Evolutionary conservation across 2,329 filamentous ascomycete species (phyloP).

Genomic region (Dactylonectria macrodidyma): DNA sequence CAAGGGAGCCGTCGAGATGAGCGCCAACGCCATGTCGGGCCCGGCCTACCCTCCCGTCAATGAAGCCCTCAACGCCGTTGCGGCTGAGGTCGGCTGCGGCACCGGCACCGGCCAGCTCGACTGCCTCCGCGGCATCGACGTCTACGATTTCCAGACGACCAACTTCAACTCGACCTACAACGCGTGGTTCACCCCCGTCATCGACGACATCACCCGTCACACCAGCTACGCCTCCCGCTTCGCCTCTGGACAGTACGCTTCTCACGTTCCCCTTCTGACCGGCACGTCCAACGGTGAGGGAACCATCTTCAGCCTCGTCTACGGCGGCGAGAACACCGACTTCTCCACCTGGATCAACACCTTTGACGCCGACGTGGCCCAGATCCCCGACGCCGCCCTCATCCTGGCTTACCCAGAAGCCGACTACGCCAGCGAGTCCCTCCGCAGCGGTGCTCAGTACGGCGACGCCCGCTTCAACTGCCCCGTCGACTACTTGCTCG

Average conservation of each 20-base stretch:
- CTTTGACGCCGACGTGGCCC: slow-evolving; percentile 42
- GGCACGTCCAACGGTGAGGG: slow-evolving; percentile 56
- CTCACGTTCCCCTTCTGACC: slow-evolving; percentile 54
- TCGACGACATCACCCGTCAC: slow-evolving; percentile 54
- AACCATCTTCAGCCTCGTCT: slow-evolving; percentile 55
- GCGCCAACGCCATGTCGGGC: slow-evolving; percentile 58
- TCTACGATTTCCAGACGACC: slow-evolving; percentile 40
- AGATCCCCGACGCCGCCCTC: slow-evolving; percentile 36
- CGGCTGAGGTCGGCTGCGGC: slow-evolving; percentile 55
- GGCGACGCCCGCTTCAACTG: slow-evolving; percentile 64
- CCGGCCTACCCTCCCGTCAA: slow-evolving; percentile 56
- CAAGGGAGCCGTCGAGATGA: slow-evolving; percentile 58
- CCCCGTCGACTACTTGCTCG: slow-evolving; percentile 55
- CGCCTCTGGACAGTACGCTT: slow-evolving; percentile 45
- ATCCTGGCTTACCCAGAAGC: slow-evolving; percentile 41
- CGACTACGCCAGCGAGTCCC: slow-evolving; percentile 55
- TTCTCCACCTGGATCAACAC: slow-evolving; percentile 46
- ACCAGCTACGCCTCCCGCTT: slow-evolving; percentile 49
- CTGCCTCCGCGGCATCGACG: slow-evolving; percentile 54
- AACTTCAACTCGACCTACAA: slow-evolving; percentile 53
- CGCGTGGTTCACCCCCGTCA: slow-evolving; percentile 58
- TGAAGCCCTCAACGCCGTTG: slow-evolving; percentile 55
- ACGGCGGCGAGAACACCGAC: slow-evolving; percentile 50
- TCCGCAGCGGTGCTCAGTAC: slow-evolving; percentile 59
- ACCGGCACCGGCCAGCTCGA: slow-evolving; percentile 52